Base-by-base conservation (phyloP, 805 yeast genomes). In the Candida easanensis region DNA sequence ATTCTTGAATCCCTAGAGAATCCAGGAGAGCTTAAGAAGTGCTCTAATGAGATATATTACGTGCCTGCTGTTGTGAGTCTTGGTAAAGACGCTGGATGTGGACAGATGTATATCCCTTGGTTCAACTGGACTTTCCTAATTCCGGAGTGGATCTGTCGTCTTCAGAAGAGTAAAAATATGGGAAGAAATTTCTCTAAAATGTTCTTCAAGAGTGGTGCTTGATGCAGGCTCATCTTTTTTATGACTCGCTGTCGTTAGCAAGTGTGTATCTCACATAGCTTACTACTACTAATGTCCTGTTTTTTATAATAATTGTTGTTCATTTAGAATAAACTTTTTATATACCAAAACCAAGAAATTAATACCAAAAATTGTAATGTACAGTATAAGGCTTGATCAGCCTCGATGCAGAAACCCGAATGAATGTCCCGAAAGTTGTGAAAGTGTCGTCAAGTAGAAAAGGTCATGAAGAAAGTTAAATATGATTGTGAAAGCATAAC, bases 21-120 rank as follows among this genome's bases (percentile, higher is more conserved):
- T 13, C 23, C 31, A 4, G 18, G 31, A 4, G 13, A 31, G 14
- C 23, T 43, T 26, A 36, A 31, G 27, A 40, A 16, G 28, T 35
- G 36, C 16, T 16, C 27, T 25, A 35, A 36, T 15, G 19, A 23
- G 4, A 16, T 3, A 5, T 28, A 35, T 13, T 34, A 37, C 9
- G 28, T 35, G 13, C 27, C 31, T 3, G 31, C 36, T 13, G 46
- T 50, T 30, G 49, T 58, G 14, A 46, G 53, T 40, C 25, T 62
- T 20, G 67, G 67, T 13, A 56, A 58, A 19, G 31, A 40, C 2
- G 18, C 43, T 33, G 66, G 60, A 4, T 41, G 48, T 16, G 67
- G 65, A 6, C 65, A 63, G 35, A 3, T 44, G 6, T 37, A 40
- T 2, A 4, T 58, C 4, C 60, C 63, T 2, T 54, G 5, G 18